Evolutionary conservation across 78 protist species (phyloP), one percentile per base, ranked within the genome.

Genomic region (Corallochytrium limacisporum): DNA sequence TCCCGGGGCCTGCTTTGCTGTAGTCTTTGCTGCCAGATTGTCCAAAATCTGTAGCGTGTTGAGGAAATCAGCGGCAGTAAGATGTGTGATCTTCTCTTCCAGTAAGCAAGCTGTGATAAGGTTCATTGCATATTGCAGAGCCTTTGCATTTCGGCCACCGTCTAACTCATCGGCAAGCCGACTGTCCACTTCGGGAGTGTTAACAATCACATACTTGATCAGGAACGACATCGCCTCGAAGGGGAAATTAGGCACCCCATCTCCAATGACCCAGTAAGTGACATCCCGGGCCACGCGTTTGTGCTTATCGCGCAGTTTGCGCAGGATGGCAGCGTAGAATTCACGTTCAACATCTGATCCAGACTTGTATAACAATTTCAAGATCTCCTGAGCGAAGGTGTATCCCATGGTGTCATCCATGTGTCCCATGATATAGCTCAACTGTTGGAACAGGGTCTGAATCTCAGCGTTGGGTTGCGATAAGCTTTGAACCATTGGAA

Each of bases 321-420:
- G 65, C 4, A 87, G 42, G 12, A 65, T 0, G 16, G 36, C 38
- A 3, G 67, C 24, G 61, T 31, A 35, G 24, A 65, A 22, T 33
- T 74, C 72, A 35, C n/a, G 4, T n/a, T n/a, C n/a, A n/a, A n/a
- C n/a, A n/a, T n/a, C n/a, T n/a, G n/a, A n/a, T n/a, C n/a, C n/a
- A n/a, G n/a, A n/a, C n/a, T n/a, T n/a, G n/a, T n/a, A n/a, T n/a
- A n/a, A n/a, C n/a, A n/a, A n/a, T n/a, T n/a, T n/a, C n/a, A n/a
- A n/a, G n/a, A n/a, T n/a, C n/a, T n/a, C n/a, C n/a, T n/a, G n/a
- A n/a, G n/a, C n/a, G n/a, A n/a, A n/a, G n/a, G n/a, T n/a, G n/a
- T n/a, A n/a, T n/a, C n/a, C n/a, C n/a, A n/a, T n/a, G n/a, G n/a
- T n/a, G n/a, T n/a, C n/a, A n/a, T n/a, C n/a, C n/a, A n/a, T n/a